phyloP scores from a whole-genome alignment of 495 filamentous ascomycete genomes.

The Aspergillus conjunctus region DNA sequence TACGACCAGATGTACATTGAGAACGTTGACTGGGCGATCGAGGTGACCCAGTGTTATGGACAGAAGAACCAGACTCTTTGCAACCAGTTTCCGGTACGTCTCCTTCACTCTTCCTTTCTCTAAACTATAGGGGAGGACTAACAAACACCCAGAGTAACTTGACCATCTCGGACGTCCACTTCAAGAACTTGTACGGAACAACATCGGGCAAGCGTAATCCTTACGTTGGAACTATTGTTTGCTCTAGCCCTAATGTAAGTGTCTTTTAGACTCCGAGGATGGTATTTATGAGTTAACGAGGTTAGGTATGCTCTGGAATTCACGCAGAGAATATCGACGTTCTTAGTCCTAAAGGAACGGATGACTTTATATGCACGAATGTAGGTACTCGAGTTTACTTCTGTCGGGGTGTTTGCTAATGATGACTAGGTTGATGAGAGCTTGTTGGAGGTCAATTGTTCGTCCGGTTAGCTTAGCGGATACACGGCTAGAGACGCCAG shows the following conservation, averaged over 20 bases:
- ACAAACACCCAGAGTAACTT: constrained; percentile 46
- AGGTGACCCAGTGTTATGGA: constrained; percentile 68
- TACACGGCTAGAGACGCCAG: neutral
- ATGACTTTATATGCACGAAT: constrained; percentile 56
- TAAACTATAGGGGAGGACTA: neutral
- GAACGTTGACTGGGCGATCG: constrained; percentile 66
- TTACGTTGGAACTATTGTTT: constrained; percentile 57
- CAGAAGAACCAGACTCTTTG: constrained; percentile 64
- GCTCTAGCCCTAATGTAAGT: constrained; percentile 52
- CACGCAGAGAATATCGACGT: constrained; percentile 54
- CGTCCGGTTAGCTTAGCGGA: constrained; percentile 41
- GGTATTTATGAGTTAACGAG: constrained; percentile 9
- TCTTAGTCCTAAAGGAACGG: constrained; percentile 49
- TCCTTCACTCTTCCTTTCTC: neutral
- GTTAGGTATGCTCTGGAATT: constrained; percentile 57
- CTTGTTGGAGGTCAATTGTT: constrained; percentile 51
- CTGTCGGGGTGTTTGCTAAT: constrained; percentile 4
- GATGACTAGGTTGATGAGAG: constrained; percentile 37
- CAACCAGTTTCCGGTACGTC: constrained; percentile 52
- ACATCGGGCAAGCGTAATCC: constrained; percentile 56
- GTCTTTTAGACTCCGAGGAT: neutral
- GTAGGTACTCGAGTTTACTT: constrained; percentile 33
- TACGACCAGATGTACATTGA: constrained; percentile 57
- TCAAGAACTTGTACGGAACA: constrained; percentile 56
- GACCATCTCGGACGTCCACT: constrained; percentile 57